A percentile compares a stretch with the other conserved stretches of the same genome.
Evolutionary conservation across 2,329 filamentous ascomycete species (phyloP).

Genomic region (Aspergillus japonicus): DNA sequence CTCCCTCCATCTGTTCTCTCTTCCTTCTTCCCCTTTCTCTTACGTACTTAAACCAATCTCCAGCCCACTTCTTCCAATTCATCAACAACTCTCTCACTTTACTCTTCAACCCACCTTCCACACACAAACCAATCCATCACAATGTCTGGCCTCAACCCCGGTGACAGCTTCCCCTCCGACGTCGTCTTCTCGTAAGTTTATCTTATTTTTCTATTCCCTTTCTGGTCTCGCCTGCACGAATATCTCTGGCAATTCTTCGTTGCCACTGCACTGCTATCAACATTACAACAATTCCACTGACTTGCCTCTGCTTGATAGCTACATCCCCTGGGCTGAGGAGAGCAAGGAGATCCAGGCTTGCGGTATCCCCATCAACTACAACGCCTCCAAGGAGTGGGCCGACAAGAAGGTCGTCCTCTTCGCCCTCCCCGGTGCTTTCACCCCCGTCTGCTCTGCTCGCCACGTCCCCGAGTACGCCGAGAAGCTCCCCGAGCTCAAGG

Average conservation of each 20-base stretch:
- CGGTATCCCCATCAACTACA: conserved; percentile 73
- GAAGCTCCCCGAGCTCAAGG: conserved; percentile 67
- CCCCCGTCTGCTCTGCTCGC: conserved; percentile 76
- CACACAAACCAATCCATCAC: conserved; percentile 23
- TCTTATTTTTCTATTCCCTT: neutral
- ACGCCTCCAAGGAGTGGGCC: conserved; percentile 74
- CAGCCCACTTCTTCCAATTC: conserved; percentile 11
- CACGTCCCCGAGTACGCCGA: conserved; percentile 80
- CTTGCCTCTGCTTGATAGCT: conserved; percentile 47
- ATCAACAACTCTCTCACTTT: conserved; percentile 9
- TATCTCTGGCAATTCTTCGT: neutral
- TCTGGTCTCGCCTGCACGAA: neutral
- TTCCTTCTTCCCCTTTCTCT: conserved; percentile 9
- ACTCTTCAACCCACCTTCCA: conserved; percentile 8
- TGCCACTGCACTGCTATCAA: neutral
- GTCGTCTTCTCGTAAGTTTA: conserved; percentile 69
- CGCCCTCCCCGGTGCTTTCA: conserved; percentile 74
- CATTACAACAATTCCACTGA: conserved; percentile 8
- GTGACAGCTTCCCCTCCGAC: conserved; percentile 78
- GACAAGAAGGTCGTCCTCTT: conserved; percentile 71
- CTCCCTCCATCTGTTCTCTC: conserved; percentile 8
- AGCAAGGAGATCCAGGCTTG: conserved; percentile 68
- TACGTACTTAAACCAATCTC: conserved; percentile 20
- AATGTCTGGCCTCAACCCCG: conserved; percentile 71
- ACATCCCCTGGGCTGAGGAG: conserved; percentile 74